Base-by-base conservation (phyloP, 305 asterid species). In the Plantago coronopus region DNA sequence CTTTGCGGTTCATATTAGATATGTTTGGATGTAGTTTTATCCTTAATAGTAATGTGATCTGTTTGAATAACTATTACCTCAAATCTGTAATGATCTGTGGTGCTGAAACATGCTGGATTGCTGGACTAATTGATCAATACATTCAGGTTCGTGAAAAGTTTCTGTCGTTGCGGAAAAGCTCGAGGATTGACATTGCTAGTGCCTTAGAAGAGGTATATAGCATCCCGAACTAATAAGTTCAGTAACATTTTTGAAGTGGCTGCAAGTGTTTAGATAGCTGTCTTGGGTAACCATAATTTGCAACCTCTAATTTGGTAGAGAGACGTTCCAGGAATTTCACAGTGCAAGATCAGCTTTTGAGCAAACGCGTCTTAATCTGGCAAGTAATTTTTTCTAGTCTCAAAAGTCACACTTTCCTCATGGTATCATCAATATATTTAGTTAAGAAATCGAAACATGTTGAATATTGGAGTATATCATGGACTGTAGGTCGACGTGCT, bases 301-400 rank as follows among this genome's bases (percentile, higher is more conserved):
- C 82, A 75, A 84, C 80, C 67, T 79, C 95, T 88, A 88, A 86
- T 86, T 81, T 86, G 87, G 78, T 86, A 83, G 95, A 83, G 95
- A 83, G 91, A 81, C 83, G 76, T 91, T 88, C 94, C 96, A 89
- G 98, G 98, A 91, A 89, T 93, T 89, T 77, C 80, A 89, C 81
- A 83, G 75, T 78, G 86, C 96, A 60, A 85, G 98, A 78, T 81
- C 81, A 62, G 67, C 78, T 59, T 91, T 91, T 72, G 98, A 91
- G 83, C 83, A 86, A 71, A 75, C 97, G 23, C 98, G 98, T 68
- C 89, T 91, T 72, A 83, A 79, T 79, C 87, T 91, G 98, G 98
- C 89, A 15, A 14, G 79, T 76, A 51, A 64, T 63, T 62, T 72
- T 53, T 72, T 59, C 62, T 49, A 62, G 61, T 22, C 49, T 27